Percentiles rank a stretch among this genome's conserved stretches.
Conservation (phyloP, 1,139 yeast genomes). For the Suhomyces choctaworum region DNA sequence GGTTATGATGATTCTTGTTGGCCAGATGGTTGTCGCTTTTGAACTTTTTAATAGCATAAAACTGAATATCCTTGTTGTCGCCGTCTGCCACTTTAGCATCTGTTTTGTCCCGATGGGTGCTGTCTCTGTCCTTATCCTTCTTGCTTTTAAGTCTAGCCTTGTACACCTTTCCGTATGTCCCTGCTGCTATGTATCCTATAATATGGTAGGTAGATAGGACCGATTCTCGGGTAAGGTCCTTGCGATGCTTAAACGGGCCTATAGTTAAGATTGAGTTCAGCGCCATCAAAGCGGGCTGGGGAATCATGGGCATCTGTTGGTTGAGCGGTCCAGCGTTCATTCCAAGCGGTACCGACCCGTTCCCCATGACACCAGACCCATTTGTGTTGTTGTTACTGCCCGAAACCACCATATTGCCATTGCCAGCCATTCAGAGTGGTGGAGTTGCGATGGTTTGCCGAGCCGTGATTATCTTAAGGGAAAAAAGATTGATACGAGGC, state of each 20-base stretch:
- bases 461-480: no score
- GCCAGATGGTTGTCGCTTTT: conserved; percentile 79
- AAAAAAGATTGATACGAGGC: no score
- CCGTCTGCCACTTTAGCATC: conserved; percentile 1
- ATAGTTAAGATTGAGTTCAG: conserved; percentile 66
- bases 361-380: conserved; percentile 6
- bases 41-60: conserved; percentile 90
- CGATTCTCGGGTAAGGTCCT: conserved; percentile 66
- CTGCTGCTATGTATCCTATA: conserved; percentile 96
- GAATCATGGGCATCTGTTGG: conserved; percentile 23
- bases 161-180: conserved; percentile 96
- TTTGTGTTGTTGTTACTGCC: conserved; percentile 3
- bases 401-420: conserved; percentile 5
- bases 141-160: conserved; percentile 64
- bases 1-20: conserved; percentile 33
- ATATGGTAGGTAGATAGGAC: conserved; percentile 83
- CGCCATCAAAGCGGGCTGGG: conserved; percentile 59
- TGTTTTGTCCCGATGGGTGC: conserved; percentile 2
- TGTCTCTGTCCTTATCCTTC: conserved; percentile 10
- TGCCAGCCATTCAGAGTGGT: conserved; percentile 9
- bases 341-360: conserved; percentile 4
- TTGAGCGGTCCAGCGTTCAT: conserved; percentile 4
- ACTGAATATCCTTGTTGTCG: conserved; percentile 20
- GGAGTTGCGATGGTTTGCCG: no score
- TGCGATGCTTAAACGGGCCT: conserved; percentile 71